Percentiles rank a stretch among this genome's conserved stretches.
phyloP scores from a whole-genome alignment of 2,329 filamentous ascomycete species.

The Alternaria tenuissima region DNA sequence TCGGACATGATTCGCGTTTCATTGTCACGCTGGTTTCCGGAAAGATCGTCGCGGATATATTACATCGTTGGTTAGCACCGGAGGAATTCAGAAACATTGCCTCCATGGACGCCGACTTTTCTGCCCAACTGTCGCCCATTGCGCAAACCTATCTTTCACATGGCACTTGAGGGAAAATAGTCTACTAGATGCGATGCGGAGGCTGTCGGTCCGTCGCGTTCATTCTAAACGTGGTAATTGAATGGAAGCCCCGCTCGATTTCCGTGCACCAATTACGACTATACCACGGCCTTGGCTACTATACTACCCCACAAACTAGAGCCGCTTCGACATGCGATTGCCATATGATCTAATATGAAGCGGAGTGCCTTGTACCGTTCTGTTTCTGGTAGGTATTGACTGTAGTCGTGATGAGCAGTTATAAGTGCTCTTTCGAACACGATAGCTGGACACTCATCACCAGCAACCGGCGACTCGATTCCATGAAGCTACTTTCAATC shows the following conservation, averaged over 20 bases:
- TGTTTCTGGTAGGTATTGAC: not conserved
- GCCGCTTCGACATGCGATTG: not conserved
- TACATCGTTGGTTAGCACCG: constrained; percentile 9
- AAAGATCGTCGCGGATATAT: constrained; percentile 1
- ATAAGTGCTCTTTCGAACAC: not conserved
- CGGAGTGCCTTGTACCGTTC: constrained; percentile 13
- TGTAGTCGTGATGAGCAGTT: not conserved
- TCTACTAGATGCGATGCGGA: constrained; percentile 6
- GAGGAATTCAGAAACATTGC: constrained; percentile 1
- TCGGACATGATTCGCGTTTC: not conserved
- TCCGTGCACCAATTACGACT: constrained; percentile 9
- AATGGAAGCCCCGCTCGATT: not conserved
- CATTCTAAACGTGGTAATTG: constrained; percentile 2
- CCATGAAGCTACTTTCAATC: constrained; percentile 35
- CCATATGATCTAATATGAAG: constrained; percentile 16
- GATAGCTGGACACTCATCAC: not conserved
- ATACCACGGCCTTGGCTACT: constrained; percentile 14
- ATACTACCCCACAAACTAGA: constrained; percentile 20
- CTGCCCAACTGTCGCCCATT: not conserved
- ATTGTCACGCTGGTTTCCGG: not conserved
- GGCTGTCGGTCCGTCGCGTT: constrained; percentile 2
- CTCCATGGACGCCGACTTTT: not conserved
- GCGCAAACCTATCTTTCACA: not conserved
- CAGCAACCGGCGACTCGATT: not conserved
- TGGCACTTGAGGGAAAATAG: not conserved